Evolutionary conservation across 2,329 filamentous ascomycete species (phyloP), one percentile per base, ranked within the genome.

Genomic region (Arthrobotrys megalospora): DNA sequence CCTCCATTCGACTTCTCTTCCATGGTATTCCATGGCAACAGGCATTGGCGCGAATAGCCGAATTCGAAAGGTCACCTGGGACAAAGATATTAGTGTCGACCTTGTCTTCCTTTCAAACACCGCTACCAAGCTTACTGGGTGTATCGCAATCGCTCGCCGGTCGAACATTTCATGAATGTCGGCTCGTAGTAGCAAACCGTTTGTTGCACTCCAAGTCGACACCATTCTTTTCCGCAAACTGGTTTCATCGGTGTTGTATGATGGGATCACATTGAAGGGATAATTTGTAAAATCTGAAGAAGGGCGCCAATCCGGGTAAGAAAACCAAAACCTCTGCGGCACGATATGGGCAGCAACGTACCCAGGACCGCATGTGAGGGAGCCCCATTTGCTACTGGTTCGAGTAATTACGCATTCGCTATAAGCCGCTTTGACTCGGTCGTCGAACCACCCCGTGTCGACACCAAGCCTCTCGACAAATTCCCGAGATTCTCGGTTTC

Each of bases 101-200:
- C n/a, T 32, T 3, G 3, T 6, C 16, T 28, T 50, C 12, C 24
- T 6, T n/a, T n/a, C n/a, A n/a, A 16, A 16, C 6, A 6, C 12
- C 6, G 41, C 41, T n/a, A 16, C 16, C 24, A 48, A 11, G 55
- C 19, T 14, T 45, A 47, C 60, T 1, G 24, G 62, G 16, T 65
- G 62, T 2, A 65, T 50, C 3, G 62, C 24, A 21, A 65, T 52
- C 16, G 50, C 11, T 36, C 43, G 21, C 19, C 43, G 3, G n/a
- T 65, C n/a, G 62, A 65, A 65, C 41, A 65, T 65, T 1, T 50
- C 47, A 24, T 65, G 45, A 6, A 65, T 38, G n/a, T 65, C 62
- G 16, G 21, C 11, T 52, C 62, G 8, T 21, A 65, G 32, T 8
- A 65, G 14, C 11, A 65, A 21, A n/a, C 62, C 62, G 34, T 65